phyloP scores from a whole-genome alignment of 139 green algal species.

The Chlorella sorokiniana region DNA sequence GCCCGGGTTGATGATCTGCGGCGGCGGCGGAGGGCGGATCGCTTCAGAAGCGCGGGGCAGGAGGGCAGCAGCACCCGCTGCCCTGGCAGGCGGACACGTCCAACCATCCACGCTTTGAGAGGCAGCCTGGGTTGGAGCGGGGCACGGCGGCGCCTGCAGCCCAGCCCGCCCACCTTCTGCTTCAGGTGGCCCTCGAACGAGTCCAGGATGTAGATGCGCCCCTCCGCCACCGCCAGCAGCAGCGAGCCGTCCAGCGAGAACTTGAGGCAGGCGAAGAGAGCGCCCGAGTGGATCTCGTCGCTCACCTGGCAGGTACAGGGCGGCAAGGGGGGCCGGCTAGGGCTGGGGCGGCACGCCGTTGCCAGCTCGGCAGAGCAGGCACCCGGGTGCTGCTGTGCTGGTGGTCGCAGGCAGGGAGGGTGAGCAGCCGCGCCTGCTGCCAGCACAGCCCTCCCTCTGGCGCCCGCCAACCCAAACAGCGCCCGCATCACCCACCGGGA shows the following conservation, averaged over 20 bases:
- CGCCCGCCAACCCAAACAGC: background rate
- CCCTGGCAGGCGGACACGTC: no score
- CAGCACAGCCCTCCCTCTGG: no score
- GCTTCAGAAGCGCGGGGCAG: background rate
- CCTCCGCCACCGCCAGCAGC: constrained; percentile 72
- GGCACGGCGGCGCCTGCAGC: background rate
- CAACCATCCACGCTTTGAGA: no score
- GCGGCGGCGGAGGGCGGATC: no score
- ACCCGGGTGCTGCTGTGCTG: background rate
- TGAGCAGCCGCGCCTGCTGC: no score
- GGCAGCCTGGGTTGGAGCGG: background rate
- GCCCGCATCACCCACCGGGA: constrained; percentile 63
- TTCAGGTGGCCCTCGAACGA: constrained; percentile 68
- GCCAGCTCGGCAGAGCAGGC: background rate
- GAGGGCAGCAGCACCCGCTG: no score
- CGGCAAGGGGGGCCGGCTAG: background rate
- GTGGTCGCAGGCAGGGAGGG: background rate
- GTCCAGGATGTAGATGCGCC: constrained; percentile 82
- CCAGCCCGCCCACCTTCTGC: constrained; percentile 12
- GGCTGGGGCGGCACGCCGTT: background rate
- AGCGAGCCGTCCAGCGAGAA: constrained; percentile 86
- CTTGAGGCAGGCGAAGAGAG: constrained; percentile 64
- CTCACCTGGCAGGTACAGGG: constrained; percentile 46
- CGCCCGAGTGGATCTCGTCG: constrained; percentile 56
- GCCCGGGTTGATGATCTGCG: constrained; percentile 51